Conservation (phyloP, 345 rosid species). For the Eucalyptus victrix region DNA sequence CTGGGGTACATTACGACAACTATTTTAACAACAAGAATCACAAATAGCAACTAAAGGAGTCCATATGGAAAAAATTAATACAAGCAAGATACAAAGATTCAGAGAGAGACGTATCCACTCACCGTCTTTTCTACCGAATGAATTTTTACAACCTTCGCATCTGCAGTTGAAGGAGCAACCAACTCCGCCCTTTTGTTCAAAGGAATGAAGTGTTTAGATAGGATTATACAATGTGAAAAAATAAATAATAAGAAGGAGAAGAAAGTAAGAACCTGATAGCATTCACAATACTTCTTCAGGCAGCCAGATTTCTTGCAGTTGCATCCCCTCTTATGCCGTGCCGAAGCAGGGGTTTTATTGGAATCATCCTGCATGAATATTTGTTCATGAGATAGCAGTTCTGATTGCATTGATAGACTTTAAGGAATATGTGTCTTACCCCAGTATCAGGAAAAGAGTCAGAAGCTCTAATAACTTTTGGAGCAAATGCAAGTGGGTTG, state of each 20-base stretch:
- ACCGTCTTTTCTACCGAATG: constrained; percentile 96
- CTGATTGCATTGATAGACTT: background rate
- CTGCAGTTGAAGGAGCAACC: constrained; percentile 96
- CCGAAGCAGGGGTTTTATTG: constrained; percentile 85
- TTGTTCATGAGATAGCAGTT: background rate
- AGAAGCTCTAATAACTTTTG: constrained; percentile 70
- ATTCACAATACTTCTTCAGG: constrained; percentile 95
- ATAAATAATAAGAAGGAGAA: background rate
- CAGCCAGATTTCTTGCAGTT: constrained; percentile 96
- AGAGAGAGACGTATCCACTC: background rate
- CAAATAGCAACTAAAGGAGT: background rate
- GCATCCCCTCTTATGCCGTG: constrained; percentile 96
- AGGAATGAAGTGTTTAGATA: background rate
- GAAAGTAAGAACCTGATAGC: constrained; percentile 73
- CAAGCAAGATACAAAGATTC: background rate
- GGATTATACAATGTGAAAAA: background rate
- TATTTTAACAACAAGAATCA: background rate
- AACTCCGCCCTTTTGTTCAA: constrained; percentile 60
- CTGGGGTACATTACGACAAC: constrained; percentile 13
- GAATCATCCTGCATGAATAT: constrained; percentile 54
- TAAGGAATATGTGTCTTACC: constrained; percentile 19
- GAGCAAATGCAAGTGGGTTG: constrained; percentile 98
- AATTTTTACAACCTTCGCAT: constrained; percentile 96
- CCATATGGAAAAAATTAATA: background rate
- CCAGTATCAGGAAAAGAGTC: constrained; percentile 45